Percentiles rank a stretch among this genome's conserved stretches.
Evolutionary conservation across 352 stramenopile genomes (phyloP).

Genomic region (Phytophthora syringae): DNA sequence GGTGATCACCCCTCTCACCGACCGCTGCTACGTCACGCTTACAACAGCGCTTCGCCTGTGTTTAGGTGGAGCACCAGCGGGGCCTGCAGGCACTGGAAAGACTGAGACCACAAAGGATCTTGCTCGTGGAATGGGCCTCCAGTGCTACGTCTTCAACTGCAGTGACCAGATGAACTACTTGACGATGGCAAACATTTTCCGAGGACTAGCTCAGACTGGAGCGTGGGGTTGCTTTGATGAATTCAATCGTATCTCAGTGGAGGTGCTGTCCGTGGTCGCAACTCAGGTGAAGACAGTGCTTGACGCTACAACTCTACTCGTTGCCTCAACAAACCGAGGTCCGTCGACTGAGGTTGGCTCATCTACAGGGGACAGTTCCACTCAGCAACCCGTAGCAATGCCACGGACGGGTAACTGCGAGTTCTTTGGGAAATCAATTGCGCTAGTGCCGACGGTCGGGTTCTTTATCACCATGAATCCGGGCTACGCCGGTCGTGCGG

Average conservation of each 20-base stretch:
- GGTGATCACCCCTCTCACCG: conserved; percentile 86
- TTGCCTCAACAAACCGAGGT: conserved; percentile 30
- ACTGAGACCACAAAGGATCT: conserved; percentile 90
- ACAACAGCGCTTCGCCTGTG: conserved; percentile 83
- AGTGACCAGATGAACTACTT: conserved; percentile 95
- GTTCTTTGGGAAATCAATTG: conserved; percentile 92
- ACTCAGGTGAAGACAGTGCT: conserved; percentile 98
- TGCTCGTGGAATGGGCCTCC: conserved; percentile 72
- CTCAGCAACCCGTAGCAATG: conserved; percentile 44
- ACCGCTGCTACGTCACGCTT: conserved; percentile 87
- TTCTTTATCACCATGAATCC: conserved; percentile 97
- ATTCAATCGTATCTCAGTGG: conserved; percentile 97
- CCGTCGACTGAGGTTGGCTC: conserved; percentile 14
- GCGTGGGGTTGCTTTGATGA: conserved; percentile 98
- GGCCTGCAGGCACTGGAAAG: conserved; percentile 86
- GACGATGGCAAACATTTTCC: conserved; percentile 97
- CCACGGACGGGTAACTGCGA: conserved; percentile 73
- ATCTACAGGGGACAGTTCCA: conserved; percentile 24
- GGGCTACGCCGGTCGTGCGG: conserved; percentile 90
- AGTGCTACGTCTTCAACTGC: conserved; percentile 91
- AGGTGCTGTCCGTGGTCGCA: conserved; percentile 95
- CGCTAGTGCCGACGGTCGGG: conserved; percentile 81
- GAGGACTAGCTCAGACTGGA: conserved; percentile 93
- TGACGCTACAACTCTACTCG: conserved; percentile 68
- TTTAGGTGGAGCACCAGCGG: conserved; percentile 78